Percentiles rank a stretch among this genome's conserved stretches.
phyloP scores from a whole-genome alignment of 306 rosid species.

The Sicyos baderoa region DNA sequence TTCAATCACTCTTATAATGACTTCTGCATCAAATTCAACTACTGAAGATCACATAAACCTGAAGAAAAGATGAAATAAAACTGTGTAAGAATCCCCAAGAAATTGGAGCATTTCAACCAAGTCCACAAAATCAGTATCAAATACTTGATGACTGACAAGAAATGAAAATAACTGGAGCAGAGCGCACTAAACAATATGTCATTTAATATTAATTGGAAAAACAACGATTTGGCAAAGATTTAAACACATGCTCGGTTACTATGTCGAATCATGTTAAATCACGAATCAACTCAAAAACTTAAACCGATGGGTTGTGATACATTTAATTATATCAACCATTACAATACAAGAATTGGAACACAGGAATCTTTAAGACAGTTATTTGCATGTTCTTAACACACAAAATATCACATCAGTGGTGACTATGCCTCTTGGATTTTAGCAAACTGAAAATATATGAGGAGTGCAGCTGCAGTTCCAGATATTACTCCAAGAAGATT shows the following conservation, averaged over 20 bases:
- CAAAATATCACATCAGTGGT: slow-evolving; percentile 23
- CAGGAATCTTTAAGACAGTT: background rate
- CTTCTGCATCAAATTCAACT: background rate
- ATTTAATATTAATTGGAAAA: background rate
- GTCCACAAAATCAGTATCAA: slow-evolving; percentile 3
- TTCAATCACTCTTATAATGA: slow-evolving; percentile 1
- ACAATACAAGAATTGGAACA: too few relatives aligned
- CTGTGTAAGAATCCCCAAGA: slow-evolving; percentile 10
- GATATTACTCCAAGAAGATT: slow-evolving; percentile 25
- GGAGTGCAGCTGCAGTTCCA: slow-evolving; percentile 14
- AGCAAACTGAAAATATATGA: slow-evolving; percentile 19
- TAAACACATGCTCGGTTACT: too few relatives aligned
- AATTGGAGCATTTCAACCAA: background rate
- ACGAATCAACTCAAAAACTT: too few relatives aligned
- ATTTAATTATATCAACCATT: too few relatives aligned
- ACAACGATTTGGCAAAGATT: background rate
- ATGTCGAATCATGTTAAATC: too few relatives aligned
- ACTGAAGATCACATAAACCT: background rate
- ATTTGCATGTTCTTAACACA: slow-evolving; percentile 5
- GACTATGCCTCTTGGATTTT: slow-evolving; percentile 16
- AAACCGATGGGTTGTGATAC: too few relatives aligned
- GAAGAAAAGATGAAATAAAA: background rate
- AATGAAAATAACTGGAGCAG: slow-evolving; percentile 1
- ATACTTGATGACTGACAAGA: slow-evolving; percentile 5
- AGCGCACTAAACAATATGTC: background rate